Evolutionary conservation across 2,329 filamentous ascomycete species (phyloP), one percentile per base, ranked within the genome.

Genomic region (Botryosphaeria dothidea): DNA sequence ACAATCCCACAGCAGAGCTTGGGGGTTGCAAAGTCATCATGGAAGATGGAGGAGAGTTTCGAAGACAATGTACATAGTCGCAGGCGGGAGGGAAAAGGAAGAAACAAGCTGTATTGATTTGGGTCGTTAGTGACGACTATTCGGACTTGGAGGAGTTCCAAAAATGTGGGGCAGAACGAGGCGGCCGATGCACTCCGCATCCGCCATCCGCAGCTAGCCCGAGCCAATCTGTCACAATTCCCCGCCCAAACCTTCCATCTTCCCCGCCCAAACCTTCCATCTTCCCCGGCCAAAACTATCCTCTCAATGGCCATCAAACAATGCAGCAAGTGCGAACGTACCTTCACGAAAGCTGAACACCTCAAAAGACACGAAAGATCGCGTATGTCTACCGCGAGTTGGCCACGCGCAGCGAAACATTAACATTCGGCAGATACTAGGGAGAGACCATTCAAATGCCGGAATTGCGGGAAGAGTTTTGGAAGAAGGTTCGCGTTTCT

Each of bases 271-370:
- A 6, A n/a, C 25, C 11, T 31, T 63, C 61, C 21, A n/a, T n/a
- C n/a, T 13, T 6, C 8, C 15, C 4, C 23, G 13, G 7, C 25
- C 23, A 11, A 29, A 6, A n/a, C 25, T 17, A 31, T 63, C 61
- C 21, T 65, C 62, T 52, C 66, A 77, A 41, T 77, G 75, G 73
- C 75, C 69, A 66, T 77, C 68, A 77, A 77, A 62, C 75, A 77
- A 69, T 77, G 75, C 71, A 76, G 74, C 68, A 71, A 75, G 71
- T 85, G 83, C 77, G 83, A 84, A 67, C 80, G 83, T 67, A 82
- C 81, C 67, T 85, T 85, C 75, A 84, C 82, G 67, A 85, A 85
- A 73, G 83, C 81, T 31, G 83, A 85, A 70, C 83, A 85, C 73
- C 81, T 83, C 69, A 84, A 84, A 71, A 79, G 83, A 46, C 83